A percentile compares a stretch with the other conserved stretches of the same genome.
Conservation (phyloP, 148 eudicot species). For the Hydrangea macrophylla region DNA sequence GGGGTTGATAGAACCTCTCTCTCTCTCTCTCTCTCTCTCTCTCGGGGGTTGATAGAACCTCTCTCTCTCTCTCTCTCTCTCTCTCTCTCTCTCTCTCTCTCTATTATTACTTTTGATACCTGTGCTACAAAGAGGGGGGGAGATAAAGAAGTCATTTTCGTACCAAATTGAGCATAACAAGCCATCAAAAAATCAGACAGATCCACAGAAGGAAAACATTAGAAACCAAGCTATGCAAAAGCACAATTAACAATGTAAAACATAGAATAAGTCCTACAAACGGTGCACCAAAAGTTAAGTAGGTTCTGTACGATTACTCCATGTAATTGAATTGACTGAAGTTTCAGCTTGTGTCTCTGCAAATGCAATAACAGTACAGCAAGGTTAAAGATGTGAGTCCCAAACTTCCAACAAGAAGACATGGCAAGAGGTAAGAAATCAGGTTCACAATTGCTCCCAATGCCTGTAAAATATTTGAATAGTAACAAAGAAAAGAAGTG, state of each 20-base stretch:
- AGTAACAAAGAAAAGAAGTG: constrained; percentile 39
- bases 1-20: too few relatives aligned
- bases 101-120: too few relatives aligned
- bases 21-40: too few relatives aligned
- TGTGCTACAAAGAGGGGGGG: background rate
- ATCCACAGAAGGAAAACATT: background rate
- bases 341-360: constrained; percentile 58
- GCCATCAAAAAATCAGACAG: constrained; percentile 5
- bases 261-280: background rate
- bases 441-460: constrained; percentile 84
- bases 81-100: too few relatives aligned
- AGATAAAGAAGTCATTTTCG: too few relatives aligned
- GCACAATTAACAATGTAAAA: constrained; percentile 1
- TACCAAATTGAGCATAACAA: background rate
- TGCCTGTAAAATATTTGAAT: constrained; percentile 75
- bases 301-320: constrained; percentile 14
- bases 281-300: background rate
- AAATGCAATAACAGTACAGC: constrained; percentile 83
- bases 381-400: constrained; percentile 94
- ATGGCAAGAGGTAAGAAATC: constrained; percentile 76
- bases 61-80: too few relatives aligned
- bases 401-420: constrained; percentile 85
- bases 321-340: constrained; percentile 29
- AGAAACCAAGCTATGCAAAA: background rate
- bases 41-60: too few relatives aligned